These are phyloP conservation scores for Oryza officinalis DNA, from an alignment of 176 grass and related monocot species.

Conservation along the genomic window DNA sequence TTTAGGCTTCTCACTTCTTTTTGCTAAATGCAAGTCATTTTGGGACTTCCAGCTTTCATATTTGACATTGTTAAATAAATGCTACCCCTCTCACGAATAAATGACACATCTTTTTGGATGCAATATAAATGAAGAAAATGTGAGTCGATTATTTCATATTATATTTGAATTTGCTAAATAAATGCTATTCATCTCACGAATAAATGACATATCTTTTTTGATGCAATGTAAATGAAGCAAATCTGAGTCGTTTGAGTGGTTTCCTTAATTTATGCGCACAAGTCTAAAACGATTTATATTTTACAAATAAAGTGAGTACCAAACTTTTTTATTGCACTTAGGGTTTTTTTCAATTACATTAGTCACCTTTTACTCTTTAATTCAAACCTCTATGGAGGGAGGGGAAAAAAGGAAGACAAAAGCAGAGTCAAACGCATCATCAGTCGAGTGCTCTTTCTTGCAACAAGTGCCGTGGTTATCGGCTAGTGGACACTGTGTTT, in stretches of 20 bases:
- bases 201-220: background rate
- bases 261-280: background rate
- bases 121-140: background rate
- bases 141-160: background rate
- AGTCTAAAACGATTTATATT: background rate
- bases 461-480: slow-evolving; percentile 27
- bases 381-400: slow-evolving; percentile 2
- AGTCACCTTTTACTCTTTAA: slow-evolving; percentile 3
- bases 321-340: background rate
- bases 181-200: background rate
- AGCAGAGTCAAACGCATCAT: slow-evolving; percentile 36
- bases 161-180: background rate
- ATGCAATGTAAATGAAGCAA: background rate
- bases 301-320: background rate
- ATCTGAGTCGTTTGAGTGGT: background rate
- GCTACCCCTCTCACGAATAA: background rate
- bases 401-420: background rate
- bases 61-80: background rate
- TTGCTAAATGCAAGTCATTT: background rate
- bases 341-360: background rate
- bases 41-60: background rate
- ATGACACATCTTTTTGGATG: background rate
- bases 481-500: slow-evolving; percentile 13
- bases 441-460: slow-evolving; percentile 21
- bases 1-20: background rate